Conservation (phyloP, 768 basidiomycete genomes). For the Strobilomyces echinocephalus region DNA sequence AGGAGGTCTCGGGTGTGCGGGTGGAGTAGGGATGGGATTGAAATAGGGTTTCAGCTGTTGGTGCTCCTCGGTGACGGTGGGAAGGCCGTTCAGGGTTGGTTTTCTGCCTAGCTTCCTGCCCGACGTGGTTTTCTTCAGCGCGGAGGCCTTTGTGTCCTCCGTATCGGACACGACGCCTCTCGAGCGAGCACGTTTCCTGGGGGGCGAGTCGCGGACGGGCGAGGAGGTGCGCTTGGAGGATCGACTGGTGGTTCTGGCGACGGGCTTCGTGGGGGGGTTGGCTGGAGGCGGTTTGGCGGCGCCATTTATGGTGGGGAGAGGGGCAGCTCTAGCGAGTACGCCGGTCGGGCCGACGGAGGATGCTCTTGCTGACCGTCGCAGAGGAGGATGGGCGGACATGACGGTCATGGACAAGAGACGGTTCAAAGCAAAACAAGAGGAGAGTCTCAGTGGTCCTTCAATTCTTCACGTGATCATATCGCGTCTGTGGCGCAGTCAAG, state of each 20-base stretch:
- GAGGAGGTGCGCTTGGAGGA: conserved; percentile 50
- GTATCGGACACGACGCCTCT: conserved; percentile 36
- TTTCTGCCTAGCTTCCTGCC: conserved; percentile 27
- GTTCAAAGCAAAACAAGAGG: background rate
- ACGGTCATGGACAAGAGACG: background rate
- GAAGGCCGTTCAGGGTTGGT: conserved; percentile 29
- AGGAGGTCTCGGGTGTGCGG: conserved; percentile 55
- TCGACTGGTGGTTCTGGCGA: conserved; percentile 20
- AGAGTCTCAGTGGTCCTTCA: background rate
- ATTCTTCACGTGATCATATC: conserved; percentile 20
- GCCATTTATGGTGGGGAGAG: conserved; percentile 27
- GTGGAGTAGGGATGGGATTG: conserved; percentile 60
- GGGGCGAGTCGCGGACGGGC: conserved; percentile 39
- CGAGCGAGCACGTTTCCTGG: conserved; percentile 45
- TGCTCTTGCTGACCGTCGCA: conserved; percentile 51
- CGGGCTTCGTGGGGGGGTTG: conserved; percentile 35
- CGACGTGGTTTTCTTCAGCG: conserved; percentile 25
- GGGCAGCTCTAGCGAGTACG: conserved; percentile 25
- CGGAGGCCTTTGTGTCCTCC: conserved; percentile 34
- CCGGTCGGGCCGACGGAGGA: conserved; percentile 40
- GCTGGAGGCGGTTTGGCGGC: conserved; percentile 30
- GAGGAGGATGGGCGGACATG: conserved; percentile 34
- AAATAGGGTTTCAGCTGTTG: conserved; percentile 53
- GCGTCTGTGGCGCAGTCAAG: conserved; percentile 22
- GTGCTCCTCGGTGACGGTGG: conserved; percentile 29